Base-by-base conservation (phyloP, 2,329 filamentous ascomycete species). In the Cladophialophora chaetospira region DNA sequence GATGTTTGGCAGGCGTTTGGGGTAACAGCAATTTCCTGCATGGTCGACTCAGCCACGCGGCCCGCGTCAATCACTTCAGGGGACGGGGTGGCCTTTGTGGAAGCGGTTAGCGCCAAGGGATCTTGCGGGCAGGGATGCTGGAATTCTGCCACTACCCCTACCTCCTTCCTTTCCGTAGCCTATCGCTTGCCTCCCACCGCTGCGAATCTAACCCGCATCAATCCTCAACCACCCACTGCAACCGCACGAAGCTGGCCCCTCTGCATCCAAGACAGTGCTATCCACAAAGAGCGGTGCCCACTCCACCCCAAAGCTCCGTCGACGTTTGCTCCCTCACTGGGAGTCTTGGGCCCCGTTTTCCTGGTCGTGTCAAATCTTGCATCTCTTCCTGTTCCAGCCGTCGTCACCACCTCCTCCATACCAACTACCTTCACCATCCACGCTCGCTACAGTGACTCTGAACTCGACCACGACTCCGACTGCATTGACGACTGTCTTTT, bases 321-420 rank as follows among this genome's bases (percentile, higher is more conserved):
- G 17, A 4, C 36, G 11, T 17, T 42, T 28, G 33, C 28, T 23
- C 46, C 3, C 11, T 29, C 23, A 19, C 31, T 11, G 13, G 19
- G 46, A n/a, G 19, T 44, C 17, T 23, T 23, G 23, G 23, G 42
- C 19, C 42, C 23, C 36, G 36, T 40, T 19, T 40, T 40, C 36
- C 15, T 40, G 36, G 13, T 42, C 31, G 35, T 51, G 53, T 57
- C 55, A 57, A 60, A 60, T 53, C 57, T 46, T 53, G 57, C 49
- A 57, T 56, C 57, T 60, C 53, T 44, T 54, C 51, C 49, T 57
- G 54, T 62, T 62, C 56, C 60, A 59, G 53, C 60, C 60, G 42
- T 26, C 43, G 55, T 55, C 58, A 53, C 53, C 55, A 59, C 53
- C 40, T 46, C 28, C 44, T 47, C 26, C 6, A 23, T 15, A 40